These are phyloP conservation scores for Ophiocordyceps sinensis DNA, from an alignment of 2,329 filamentous ascomycete species.

Conservation along the genomic window DNA sequence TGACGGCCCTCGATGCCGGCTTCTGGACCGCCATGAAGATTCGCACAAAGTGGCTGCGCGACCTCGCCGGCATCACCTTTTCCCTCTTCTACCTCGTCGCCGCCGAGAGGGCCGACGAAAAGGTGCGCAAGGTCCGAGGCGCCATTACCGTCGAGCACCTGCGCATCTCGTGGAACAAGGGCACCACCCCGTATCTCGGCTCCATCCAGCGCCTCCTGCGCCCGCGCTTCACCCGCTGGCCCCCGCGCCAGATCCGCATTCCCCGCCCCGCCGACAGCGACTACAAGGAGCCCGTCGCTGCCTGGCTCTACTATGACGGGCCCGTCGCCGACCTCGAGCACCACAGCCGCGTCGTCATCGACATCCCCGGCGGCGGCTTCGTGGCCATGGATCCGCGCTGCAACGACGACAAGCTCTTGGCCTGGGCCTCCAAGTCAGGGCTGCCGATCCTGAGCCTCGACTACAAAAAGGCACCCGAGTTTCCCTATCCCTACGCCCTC, in stretches of 20 bases:
- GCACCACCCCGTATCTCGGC: slow-evolving; percentile 70
- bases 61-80: slow-evolving; percentile 72
- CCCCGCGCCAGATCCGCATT: slow-evolving; percentile 71
- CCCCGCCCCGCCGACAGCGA: slow-evolving; percentile 65
- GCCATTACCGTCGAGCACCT: slow-evolving; percentile 83
- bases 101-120: slow-evolving; percentile 89
- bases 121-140: slow-evolving; percentile 79
- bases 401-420: slow-evolving; percentile 85
- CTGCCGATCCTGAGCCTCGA: slow-evolving; percentile 84
- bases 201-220: slow-evolving; percentile 59
- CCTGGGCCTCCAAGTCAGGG: slow-evolving; percentile 81
- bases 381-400: slow-evolving; percentile 93
- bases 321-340: slow-evolving; percentile 62
- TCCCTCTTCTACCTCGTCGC: slow-evolving; percentile 83
- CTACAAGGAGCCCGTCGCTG: slow-evolving; percentile 69
- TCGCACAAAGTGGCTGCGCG: slow-evolving; percentile 59
- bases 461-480: slow-evolving; percentile 47
- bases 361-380: slow-evolving; percentile 88
- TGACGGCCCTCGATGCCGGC: slow-evolving; percentile 86
- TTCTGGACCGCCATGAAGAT: slow-evolving; percentile 99
- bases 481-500: slow-evolving; percentile 31
- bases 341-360: slow-evolving; percentile 67
- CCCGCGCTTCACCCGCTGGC: slow-evolving; percentile 66
- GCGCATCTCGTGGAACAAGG: slow-evolving; percentile 90
- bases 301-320: slow-evolving; percentile 91